A percentile compares a stretch with the other conserved stretches of the same genome.
phyloP scores from a whole-genome alignment of 257 asterid genomes.

The Nicotiana paniculata region DNA sequence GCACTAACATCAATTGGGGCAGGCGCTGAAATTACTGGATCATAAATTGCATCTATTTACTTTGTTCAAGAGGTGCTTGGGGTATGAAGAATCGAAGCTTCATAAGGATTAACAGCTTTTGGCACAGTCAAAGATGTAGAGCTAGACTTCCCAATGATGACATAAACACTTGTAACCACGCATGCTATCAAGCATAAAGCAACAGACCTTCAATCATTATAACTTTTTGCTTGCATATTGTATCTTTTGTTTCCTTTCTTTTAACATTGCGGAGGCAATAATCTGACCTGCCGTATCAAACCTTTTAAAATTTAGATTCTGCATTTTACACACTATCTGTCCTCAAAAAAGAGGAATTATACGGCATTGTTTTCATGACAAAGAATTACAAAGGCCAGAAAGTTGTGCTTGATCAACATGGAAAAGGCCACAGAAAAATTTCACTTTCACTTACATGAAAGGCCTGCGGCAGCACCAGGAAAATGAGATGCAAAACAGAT shows the following conservation, averaged over 20 bases:
- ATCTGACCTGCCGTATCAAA: neutral
- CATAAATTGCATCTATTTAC: neutral
- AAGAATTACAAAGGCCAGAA: neutral
- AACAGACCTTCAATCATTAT: neutral
- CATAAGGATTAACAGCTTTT: neutral
- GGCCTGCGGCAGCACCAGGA: slow-evolving; percentile 42
- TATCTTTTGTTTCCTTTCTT: neutral
- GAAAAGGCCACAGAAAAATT: neutral
- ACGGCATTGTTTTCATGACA: neutral
- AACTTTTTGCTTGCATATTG: neutral
- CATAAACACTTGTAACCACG: neutral
- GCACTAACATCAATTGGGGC: too few species aligned
- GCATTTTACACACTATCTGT: neutral
- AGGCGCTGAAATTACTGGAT: too few species aligned
- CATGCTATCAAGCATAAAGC: neutral
- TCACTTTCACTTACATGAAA: slow-evolving; percentile 34
- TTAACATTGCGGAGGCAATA: neutral
- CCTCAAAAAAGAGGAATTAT: neutral
- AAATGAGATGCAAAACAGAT: slow-evolving; percentile 39
- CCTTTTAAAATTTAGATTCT: neutral
- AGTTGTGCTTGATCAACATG: neutral
- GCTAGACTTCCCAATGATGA: neutral
- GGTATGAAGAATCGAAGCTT: neutral
- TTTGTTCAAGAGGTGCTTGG: neutral
- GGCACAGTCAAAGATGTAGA: neutral